A percentile compares a stretch with the other conserved stretches of the same genome.
These are phyloP conservation scores for Apocynum venetum DNA, from an alignment of 257 asterid genomes.

Conservation along the genomic window DNA sequence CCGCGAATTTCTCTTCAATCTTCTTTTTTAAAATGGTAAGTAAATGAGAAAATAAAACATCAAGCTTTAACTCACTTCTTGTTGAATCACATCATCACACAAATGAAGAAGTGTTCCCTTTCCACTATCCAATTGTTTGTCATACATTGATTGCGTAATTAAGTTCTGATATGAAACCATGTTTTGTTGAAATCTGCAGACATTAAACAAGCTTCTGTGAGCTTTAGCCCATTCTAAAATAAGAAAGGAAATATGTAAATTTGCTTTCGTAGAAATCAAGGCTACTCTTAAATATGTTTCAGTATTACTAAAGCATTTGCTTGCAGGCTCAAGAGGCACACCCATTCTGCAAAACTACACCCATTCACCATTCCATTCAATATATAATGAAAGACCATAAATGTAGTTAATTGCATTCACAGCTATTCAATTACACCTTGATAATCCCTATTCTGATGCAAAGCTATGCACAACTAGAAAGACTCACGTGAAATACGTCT, in stretches of 20 bases:
- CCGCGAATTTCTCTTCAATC: background rate
- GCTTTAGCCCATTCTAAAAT: background rate
- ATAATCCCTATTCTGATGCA: background rate
- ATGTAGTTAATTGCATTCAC: background rate
- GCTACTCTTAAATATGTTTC: background rate
- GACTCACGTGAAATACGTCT: constrained; percentile 91
- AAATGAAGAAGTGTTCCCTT: constrained; percentile 95
- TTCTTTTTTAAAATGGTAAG: background rate
- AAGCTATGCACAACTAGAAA: background rate
- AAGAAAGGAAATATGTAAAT: background rate
- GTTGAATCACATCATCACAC: constrained; percentile 98
- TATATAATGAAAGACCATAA: background rate
- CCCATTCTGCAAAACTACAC: background rate
- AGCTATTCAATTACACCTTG: background rate
- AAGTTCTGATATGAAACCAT: constrained; percentile 87
- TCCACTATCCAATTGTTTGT: constrained; percentile 97
- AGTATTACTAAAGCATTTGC: background rate
- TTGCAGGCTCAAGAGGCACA: background rate
- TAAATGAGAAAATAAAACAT: background rate
- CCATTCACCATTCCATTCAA: background rate
- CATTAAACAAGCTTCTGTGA: constrained; percentile 26
- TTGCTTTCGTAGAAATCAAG: background rate
- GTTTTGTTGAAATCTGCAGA: constrained; percentile 84
- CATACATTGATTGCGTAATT: constrained; percentile 99
- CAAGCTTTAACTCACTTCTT: constrained; percentile 55